A percentile compares a stretch with the other conserved stretches of the same genome.
These are phyloP conservation scores for Corymbia calophylla DNA, from an alignment of 441 rosid genomes.

Conservation along the genomic window DNA sequence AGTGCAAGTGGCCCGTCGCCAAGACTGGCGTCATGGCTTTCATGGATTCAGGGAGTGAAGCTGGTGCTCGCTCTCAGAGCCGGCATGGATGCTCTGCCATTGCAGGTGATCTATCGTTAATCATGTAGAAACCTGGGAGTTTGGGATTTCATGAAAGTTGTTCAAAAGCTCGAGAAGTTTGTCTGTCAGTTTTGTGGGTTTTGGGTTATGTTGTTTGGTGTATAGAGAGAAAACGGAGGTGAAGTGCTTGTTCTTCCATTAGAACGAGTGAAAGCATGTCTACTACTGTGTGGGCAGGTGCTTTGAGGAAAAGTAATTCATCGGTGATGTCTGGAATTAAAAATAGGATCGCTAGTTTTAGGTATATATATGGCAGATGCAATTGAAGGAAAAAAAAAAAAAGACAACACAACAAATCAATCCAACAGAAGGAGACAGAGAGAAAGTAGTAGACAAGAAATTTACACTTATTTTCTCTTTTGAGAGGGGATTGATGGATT, in stretches of 20 bases:
- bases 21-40: constrained; percentile 60
- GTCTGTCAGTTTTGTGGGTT: background rate
- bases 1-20: constrained; percentile 62
- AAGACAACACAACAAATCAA: too few species aligned
- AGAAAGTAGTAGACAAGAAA: too few species aligned
- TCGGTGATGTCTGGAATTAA: background rate
- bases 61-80: constrained; percentile 65
- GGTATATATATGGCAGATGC: too few species aligned
- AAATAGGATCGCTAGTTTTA: background rate
- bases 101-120: constrained; percentile 29
- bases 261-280: background rate
- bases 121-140: background rate
- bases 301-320: background rate
- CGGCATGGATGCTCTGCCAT: constrained; percentile 85
- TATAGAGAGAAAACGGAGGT: background rate
- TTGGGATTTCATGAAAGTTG: background rate
- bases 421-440: too few species aligned
- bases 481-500: too few species aligned
- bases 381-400: too few species aligned
- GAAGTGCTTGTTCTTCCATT: background rate
- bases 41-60: constrained; percentile 36
- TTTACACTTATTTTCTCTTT: too few species aligned
- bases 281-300: too few species aligned
- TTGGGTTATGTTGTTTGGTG: background rate
- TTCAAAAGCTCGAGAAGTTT: background rate